Percentiles rank a stretch among this genome's conserved stretches.
These are phyloP conservation scores for Tolypocladium ophioglossoides DNA, from an alignment of 2,329 filamentous ascomycete species.

Conservation along the genomic window DNA sequence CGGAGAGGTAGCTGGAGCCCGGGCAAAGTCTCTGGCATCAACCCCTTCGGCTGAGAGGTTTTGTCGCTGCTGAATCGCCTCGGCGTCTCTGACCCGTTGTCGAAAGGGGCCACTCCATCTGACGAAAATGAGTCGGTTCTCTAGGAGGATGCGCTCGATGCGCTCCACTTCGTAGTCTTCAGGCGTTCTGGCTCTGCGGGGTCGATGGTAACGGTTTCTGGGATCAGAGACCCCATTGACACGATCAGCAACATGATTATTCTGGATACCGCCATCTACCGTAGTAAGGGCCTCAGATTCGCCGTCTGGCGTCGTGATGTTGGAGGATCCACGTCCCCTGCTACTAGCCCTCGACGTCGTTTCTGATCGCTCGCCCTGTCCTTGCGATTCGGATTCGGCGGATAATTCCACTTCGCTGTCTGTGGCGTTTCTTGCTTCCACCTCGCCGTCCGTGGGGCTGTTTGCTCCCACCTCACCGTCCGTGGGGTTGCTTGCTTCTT, in stretches of 20 bases:
- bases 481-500: not conserved
- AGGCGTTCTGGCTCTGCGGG: not conserved
- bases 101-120: not conserved
- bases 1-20: not conserved
- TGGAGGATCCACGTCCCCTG: not conserved
- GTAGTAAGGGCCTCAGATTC: not conserved
- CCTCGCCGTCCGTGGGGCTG: not conserved
- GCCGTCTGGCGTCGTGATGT: not conserved
- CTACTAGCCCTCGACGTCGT: not conserved
- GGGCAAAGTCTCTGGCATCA: constrained; percentile 4
- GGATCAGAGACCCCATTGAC: not conserved
- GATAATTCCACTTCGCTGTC: not conserved
- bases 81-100: not conserved
- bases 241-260: not conserved
- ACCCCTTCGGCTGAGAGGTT: constrained; percentile 1
- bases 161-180: not conserved
- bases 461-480: not conserved
- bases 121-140: no score
- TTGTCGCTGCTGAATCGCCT: not conserved
- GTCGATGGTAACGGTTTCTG: not conserved
- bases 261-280: not conserved
- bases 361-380: not conserved
- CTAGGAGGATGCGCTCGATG: not conserved
- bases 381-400: not conserved
- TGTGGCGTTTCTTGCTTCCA: not conserved